Percentiles rank a stretch among this genome's conserved stretches.
Evolutionary conservation across 208 protist genomes (phyloP).

Genomic region (Crithidia mellificae): DNA sequence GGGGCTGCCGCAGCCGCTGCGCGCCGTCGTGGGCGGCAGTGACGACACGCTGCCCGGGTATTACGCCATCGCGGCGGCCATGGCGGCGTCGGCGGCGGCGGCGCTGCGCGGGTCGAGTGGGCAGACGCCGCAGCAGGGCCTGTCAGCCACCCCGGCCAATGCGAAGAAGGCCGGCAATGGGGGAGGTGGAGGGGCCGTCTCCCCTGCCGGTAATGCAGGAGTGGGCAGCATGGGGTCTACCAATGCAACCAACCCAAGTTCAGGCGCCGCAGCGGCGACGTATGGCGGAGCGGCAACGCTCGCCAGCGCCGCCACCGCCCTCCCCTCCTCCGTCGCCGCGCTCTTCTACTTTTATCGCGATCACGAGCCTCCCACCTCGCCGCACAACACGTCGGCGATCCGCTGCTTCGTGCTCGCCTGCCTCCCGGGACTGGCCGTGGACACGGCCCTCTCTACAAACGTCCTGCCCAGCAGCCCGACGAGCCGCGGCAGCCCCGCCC

Average conservation of each 20-base stretch:
- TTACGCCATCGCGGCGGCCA: conserved; percentile 31
- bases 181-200: background rate
- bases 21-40: conserved; percentile 17
- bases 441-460: conserved; percentile 7
- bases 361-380: conserved; percentile 22
- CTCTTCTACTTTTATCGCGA: conserved; percentile 26
- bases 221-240: too few relatives aligned
- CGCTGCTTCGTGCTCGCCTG: conserved; percentile 31
- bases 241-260: background rate
- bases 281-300: background rate
- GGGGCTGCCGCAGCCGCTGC: conserved; percentile 42
- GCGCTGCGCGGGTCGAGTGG: background rate
- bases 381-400: conserved; percentile 31
- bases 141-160: background rate
- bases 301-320: conserved; percentile 6
- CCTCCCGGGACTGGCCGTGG: conserved; percentile 23
- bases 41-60: conserved; percentile 17
- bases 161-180: conserved; percentile 3
- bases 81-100: background rate
- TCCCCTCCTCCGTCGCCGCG: conserved; percentile 6
- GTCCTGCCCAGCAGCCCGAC: background rate
- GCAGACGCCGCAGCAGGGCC: background rate
- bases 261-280: background rate
- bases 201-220: background rate
- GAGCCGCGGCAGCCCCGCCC: background rate